These are phyloP conservation scores for Themeda triandra DNA, from an alignment of 176 grass and related monocot genomes.

Conservation along the genomic window DNA sequence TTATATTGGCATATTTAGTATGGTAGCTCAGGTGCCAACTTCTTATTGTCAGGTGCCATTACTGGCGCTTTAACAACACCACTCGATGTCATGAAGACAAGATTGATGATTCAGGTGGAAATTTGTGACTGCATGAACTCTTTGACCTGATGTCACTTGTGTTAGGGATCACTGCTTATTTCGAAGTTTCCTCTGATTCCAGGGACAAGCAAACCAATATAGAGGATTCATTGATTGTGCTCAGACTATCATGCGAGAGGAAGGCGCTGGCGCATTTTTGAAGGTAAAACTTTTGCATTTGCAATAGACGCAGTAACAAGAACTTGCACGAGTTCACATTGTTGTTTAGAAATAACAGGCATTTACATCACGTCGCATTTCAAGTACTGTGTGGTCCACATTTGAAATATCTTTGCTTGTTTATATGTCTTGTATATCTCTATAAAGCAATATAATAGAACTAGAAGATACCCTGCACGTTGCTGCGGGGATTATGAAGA, in stretches of 20 bases:
- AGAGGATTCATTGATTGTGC: slow-evolving; percentile 55
- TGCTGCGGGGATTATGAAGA: too few relatives aligned
- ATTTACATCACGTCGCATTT: neutral
- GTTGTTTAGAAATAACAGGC: neutral
- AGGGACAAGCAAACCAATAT: slow-evolving; percentile 59
- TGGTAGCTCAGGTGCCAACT: neutral
- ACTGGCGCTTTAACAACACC: slow-evolving; percentile 83
- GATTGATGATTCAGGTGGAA: slow-evolving; percentile 89
- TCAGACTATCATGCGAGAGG: slow-evolving; percentile 62
- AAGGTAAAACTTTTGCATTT: slow-evolving; percentile 40
- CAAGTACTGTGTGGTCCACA: neutral
- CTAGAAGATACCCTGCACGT: too few relatives aligned
- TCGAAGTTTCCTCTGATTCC: neutral
- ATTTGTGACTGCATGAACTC: slow-evolving; percentile 5
- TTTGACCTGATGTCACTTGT: neutral
- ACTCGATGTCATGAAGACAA: slow-evolving; percentile 87
- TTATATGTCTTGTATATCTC: neutral
- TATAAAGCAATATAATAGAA: neutral
- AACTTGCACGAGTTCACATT: neutral
- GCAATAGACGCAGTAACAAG: neutral
- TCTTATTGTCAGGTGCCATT: slow-evolving; percentile 53
- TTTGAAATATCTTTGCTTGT: neutral
- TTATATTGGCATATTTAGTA: neutral
- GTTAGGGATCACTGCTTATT: neutral
- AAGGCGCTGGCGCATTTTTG: slow-evolving; percentile 62